Base-by-base conservation (phyloP, 768 basidiomycete genomes). In the Nidula microcarpa region DNA sequence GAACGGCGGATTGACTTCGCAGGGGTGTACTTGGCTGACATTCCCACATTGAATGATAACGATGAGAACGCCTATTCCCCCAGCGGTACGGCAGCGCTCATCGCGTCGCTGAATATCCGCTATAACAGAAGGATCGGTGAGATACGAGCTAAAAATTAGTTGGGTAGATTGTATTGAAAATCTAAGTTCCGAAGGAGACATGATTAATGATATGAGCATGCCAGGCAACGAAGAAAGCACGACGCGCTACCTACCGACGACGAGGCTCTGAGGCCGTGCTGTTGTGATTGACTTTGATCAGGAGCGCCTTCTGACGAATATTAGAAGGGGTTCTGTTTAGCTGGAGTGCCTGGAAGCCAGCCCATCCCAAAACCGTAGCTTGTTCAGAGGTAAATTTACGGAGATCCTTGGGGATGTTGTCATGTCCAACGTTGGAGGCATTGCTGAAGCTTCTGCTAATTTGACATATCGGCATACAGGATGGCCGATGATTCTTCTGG, bases 361-460 rank as follows among this genome's bases (percentile, higher is more conserved):
- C 86, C 90, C 90, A 92, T 49, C 85, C 82, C 46, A 92, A 77
- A 5, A 92, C 76, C 0, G 79, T 65, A 1, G 79, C 71, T 62
- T 91, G 85, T 6, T 84, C 79, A 3, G 89, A 90, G 3, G 85
- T 86, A 69, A 91, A 92, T 68, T 88, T 89, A 54, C 90, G 87
- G 33, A 92, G 80, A 55, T 75, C 74, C 60, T 87, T 88, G 23
- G 85, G 84, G 51, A 91, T 59, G 63, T 83, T 82, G 63, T 86
- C 86, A 30, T 30, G 60, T 87, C 85, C 16, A 70, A 61, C 57
- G 35, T 71, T 68, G 23, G 23, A 30, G 23, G 23, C 23, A 2
- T 3, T 30, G 23, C 23, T 30, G 23, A 4, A 30, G 23, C 23
- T 4, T 3, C 76, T 35, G 77, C 73, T 91, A 68, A 91, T 88